Base-by-base conservation (phyloP, 371 early-diverging fungal species). In the Caulochytrium protostelioides region DNA sequence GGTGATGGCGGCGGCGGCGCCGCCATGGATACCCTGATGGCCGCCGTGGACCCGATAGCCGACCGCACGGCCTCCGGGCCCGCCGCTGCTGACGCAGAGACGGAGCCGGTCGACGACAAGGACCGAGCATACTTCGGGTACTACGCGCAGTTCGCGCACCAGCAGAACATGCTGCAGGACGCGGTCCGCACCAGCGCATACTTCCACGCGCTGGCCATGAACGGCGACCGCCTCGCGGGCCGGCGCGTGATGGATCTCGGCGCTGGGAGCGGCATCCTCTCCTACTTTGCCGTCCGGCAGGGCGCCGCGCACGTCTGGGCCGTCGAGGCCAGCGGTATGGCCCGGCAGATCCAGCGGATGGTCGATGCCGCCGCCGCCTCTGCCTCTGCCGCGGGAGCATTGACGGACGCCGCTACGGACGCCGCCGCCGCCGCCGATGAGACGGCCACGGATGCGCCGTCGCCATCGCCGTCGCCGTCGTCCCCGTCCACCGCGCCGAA, bases 91-190 rank as follows among this genome's bases (percentile, higher is more conserved):
- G n/a, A n/a, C n/a, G n/a, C n/a, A n/a, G 24, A 12, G 24, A 24
- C 24, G 8, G 10, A 2, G 8, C 10, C 24, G 10, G 24, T 2
- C 15, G 28, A 10, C n/a, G 28, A 1, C 2, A 62, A 74, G 34
- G 82, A 83, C 58, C 72, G 75, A 1, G 69, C 74, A 30, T 83
- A 83, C 52, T 83, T 83, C 59, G 76, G 79, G 24, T 92, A 90
- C 59, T 94, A 94, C 62, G 81, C 85, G 34, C 80, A 80, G 62
- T 68, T 90, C 39, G 80, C 81, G 43, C 91, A 94, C 22, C 58
- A 83, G 83, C 90, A 91, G 74, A 90, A 94, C 60, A 94, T 95
- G 15, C 80, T 82, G 22, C 77, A 78, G 57, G 97, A 95, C 54
- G 64, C 62, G 14, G 79, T 89, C 18, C 68, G 97, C 23, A 95